A percentile compares a stretch with the other conserved stretches of the same genome.
Conservation (phyloP, 495 filamentous ascomycete species). For the Astrocystis sublimbata region DNA sequence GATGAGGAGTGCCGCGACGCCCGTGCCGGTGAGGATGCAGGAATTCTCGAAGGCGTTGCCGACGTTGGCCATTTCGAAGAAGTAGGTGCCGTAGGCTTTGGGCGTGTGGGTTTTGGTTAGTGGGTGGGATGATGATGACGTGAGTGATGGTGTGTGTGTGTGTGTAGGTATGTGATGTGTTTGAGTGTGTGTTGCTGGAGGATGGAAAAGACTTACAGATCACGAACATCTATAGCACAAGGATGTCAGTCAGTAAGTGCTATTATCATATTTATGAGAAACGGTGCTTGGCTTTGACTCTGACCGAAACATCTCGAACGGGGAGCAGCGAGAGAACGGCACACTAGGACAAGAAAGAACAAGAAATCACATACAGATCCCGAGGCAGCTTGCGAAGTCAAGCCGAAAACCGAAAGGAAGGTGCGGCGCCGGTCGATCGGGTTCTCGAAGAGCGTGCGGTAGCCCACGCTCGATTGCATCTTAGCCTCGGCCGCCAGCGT, state of each 20-base stretch:
- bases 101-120: slow-evolving; percentile 20
- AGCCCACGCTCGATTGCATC: slow-evolving; percentile 41
- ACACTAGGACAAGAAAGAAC: too few relatives aligned
- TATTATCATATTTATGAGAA: too few relatives aligned
- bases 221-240: too few relatives aligned
- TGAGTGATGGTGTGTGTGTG: too few relatives aligned
- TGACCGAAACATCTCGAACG: too few relatives aligned
- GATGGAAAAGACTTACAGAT: too few relatives aligned
- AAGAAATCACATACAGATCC: slow-evolving; percentile 57
- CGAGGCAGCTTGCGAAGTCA: slow-evolving; percentile 60
- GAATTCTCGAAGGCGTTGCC: slow-evolving; percentile 60
- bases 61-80: slow-evolving; percentile 64
- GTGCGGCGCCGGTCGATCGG: slow-evolving; percentile 56
- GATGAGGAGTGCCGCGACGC: slow-evolving; percentile 58
- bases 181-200: too few relatives aligned
- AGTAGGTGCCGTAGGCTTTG: slow-evolving; percentile 62
- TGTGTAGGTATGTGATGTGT: too few relatives aligned
- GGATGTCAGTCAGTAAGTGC: too few relatives aligned
- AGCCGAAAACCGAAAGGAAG: slow-evolving; percentile 48
- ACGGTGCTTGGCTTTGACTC: too few relatives aligned
- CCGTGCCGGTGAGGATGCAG: slow-evolving; percentile 57
- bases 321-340: too few relatives aligned
- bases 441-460: slow-evolving; percentile 56
- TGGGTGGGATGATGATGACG: too few relatives aligned
- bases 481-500: slow-evolving; percentile 53